Evolutionary conservation across 139 green algal genomes (phyloP).

Genomic region (Mesotaenium endlicherianum): DNA sequence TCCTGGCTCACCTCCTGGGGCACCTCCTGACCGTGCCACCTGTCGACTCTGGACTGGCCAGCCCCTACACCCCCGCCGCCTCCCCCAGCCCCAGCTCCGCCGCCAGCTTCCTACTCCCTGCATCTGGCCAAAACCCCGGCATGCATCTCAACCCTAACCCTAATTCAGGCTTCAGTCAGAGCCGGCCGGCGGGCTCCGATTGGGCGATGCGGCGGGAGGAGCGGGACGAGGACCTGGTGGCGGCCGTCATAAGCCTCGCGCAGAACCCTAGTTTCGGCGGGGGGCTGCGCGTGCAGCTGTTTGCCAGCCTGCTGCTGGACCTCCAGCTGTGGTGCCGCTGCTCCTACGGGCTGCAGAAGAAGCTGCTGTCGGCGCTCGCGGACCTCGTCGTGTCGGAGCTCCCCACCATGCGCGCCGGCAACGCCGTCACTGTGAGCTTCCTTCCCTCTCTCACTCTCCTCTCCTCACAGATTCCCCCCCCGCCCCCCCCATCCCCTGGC

Average conservation of each 20-base stretch:
- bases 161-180: no score
- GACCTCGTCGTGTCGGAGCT: slow-evolving; percentile 13
- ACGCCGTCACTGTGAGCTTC: not conserved
- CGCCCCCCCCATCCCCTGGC: no score
- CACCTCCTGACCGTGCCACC: slow-evolving; percentile 21
- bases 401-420: slow-evolving; percentile 7
- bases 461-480: no score
- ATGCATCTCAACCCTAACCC: not conserved
- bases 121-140: not conserved
- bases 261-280: slow-evolving; percentile 13
- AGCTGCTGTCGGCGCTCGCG: slow-evolving; percentile 17
- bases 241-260: slow-evolving; percentile 12
- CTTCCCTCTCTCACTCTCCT: not conserved
- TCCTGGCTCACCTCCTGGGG: slow-evolving; percentile 24
- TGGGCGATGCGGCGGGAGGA: not conserved
- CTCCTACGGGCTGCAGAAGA: slow-evolving; percentile 16
- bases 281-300: slow-evolving; percentile 19
- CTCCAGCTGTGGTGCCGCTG: slow-evolving; percentile 26
- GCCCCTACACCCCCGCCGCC: not conserved
- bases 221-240: slow-evolving; percentile 39
- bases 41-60: no score
- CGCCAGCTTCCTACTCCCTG: no score
- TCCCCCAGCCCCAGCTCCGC: no score
- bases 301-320: slow-evolving; percentile 31
- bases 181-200: not conserved